Base-by-base conservation (phyloP, 1,284 basidiomycete genomes). In the Leccinum griseonigrum region DNA sequence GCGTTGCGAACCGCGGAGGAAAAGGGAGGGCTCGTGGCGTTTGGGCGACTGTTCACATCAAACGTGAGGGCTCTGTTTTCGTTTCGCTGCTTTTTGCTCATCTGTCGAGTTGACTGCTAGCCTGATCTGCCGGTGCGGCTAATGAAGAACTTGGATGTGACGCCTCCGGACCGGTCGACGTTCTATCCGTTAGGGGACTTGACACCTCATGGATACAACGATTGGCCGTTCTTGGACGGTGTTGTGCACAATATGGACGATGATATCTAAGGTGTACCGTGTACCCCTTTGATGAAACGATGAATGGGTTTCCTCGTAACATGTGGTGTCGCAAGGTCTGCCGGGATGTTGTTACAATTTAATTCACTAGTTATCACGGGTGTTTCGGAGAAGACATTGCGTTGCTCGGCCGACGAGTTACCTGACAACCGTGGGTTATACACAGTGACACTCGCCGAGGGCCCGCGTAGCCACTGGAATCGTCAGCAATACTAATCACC, bases 61-160 rank as follows among this genome's bases (percentile, higher is more conserved):
- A 69, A 66, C 29, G 62, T 68, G 40, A 46, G 58, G 60, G 0
- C 5, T 2, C 14, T 26, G 4, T 18, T 18, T 34, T 53, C n/a
- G 11, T 46, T 64, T 26, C 11, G 2, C 16, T 4, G 10, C 0
- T 13, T 26, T 40, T 34, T 22, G 9, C 48, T 59, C 40, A 51
- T 55, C 28, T 10, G 13, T 26, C 18, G 29, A 43, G 13, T 38
- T 4, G 36, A 31, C 29, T n/a, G 11, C 13, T 8, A 78, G 74
- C 81, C 82, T 6, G 82, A 84, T 64, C 71, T 83, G 6, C 76
- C 76, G 0, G 60, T 67, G 9, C 74, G 81, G 14, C 51, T 74
- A 14, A 36, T 54, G 56, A 57, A 61, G 22, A 60, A 67, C 7
- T 40, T 67, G n/a, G 63, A 68, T 3, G 56, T 74, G 31, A 67